These are phyloP conservation scores for Paxillus ammoniavirescens DNA, from an alignment of 768 basidiomycete genomes.

Conservation along the genomic window DNA sequence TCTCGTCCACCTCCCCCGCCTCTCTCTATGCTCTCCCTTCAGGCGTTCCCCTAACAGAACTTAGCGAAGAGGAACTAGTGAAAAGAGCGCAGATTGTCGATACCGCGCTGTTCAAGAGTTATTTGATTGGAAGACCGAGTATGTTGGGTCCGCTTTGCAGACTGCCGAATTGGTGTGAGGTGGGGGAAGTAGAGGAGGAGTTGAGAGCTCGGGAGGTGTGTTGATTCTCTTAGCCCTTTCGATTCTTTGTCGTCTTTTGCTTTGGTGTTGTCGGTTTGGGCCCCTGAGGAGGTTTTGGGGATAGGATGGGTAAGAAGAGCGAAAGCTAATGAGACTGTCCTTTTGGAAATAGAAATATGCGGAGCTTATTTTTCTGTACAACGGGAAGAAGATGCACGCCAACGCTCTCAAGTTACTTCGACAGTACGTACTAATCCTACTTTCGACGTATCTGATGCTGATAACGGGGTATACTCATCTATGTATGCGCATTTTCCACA, in stretches of 20 bases:
- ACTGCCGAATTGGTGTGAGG: constrained; percentile 96
- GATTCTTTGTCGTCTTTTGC: not conserved
- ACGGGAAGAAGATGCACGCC: constrained; percentile 93
- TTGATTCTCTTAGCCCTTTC: not conserved
- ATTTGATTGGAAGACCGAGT: constrained; percentile 76
- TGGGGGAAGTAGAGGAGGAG: constrained; percentile 88
- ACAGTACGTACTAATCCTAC: constrained; percentile 52
- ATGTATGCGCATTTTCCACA: too few relatives aligned
- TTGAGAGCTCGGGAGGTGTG: constrained; percentile 74
- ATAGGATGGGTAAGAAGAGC: too few relatives aligned
- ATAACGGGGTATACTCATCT: too few relatives aligned
- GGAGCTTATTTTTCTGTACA: constrained; percentile 88
- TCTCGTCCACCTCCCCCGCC: constrained; percentile 70
- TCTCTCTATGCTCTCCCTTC: constrained; percentile 76
- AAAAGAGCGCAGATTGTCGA: constrained; percentile 93
- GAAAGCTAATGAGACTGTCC: not conserved
- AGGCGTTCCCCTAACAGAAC: constrained; percentile 62
- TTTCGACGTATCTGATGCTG: not conserved
- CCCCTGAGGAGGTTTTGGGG: too few relatives aligned
- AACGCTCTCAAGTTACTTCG: constrained; percentile 83
- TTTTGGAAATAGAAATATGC: constrained; percentile 68
- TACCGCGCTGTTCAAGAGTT: constrained; percentile 92
- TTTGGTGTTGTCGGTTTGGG: not conserved
- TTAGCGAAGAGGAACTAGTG: constrained; percentile 83
- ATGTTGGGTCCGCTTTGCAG: constrained; percentile 87